Evolutionary conservation across 2,329 filamentous ascomycete genomes (phyloP).

Genomic region (Rutstroemia sp.): DNA sequence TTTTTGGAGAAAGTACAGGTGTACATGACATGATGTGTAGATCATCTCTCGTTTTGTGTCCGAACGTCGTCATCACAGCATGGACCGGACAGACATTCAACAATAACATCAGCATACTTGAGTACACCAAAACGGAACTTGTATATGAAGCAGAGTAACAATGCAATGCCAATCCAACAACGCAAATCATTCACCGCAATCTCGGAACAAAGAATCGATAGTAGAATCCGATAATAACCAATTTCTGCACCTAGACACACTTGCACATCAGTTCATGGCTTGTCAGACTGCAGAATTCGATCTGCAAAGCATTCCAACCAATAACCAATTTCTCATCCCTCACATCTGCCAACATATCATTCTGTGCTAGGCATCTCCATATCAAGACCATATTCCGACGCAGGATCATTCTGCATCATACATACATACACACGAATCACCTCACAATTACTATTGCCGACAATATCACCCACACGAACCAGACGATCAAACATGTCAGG

Average conservation of each 20-base stretch:
- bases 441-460: background rate
- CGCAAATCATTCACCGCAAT: no score
- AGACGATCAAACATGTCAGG: constrained; percentile 43
- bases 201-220: no score
- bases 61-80: background rate
- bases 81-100: background rate
- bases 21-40: no score
- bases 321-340: background rate
- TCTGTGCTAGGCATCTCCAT: no score
- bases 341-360: background rate
- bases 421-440: background rate
- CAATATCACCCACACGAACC: background rate
- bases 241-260: no score
- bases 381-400: background rate
- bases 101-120: no score
- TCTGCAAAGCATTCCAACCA: background rate
- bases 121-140: no score
- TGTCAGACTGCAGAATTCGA: background rate
- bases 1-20: no score
- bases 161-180: no score
- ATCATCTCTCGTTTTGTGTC: background rate
- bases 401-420: background rate
- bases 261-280: background rate
- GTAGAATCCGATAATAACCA: no score
- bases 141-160: no score